Base-by-base conservation (phyloP, 805 yeast species). In the Maudiozyma bulderi region DNA sequence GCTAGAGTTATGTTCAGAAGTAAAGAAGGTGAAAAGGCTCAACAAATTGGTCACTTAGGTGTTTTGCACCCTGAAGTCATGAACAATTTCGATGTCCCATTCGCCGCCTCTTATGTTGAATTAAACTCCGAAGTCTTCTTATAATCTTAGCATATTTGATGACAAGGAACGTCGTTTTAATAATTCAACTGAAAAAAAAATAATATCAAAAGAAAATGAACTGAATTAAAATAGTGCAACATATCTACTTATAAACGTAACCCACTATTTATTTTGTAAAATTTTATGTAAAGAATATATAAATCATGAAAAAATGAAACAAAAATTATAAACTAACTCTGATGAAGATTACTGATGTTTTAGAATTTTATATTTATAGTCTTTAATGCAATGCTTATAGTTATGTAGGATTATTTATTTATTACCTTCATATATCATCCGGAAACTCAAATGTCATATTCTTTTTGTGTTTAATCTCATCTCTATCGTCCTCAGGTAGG, bases 1-100 rank as follows among this genome's bases (percentile, higher is more conserved):
- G 99, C 99, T 47, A 82, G 79, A 62, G 76, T 93, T 54, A 78
- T 76, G 70, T 86, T 81, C 71, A 81, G 95, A 74, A 70, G 75
- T 50, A 75, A 71, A 51, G 78, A 77, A 50, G 84, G 80, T 51
- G 83, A 69, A 34, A 72, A 75, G 40, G 77, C 75, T 13, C 67
- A 74, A 58, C 75, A 71, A 49, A 76, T 90, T 60, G 99, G 99
- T 56, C 72, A 81, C 44, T 74, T 93, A 57, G 99, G 99, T 69
- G 96, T 89, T 51, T 75, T 93, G 59, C 99, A 93, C 68, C 99
- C 99, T 35, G 88, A 84, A 64, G 99, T 93, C 47, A 75, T 91
- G 75, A 76, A 76, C 53, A 73, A 77, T 62, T 93, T 90, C 63
- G 97, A 89, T 56, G 79, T 93, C 54, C 96, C 97, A 47, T 87